phyloP scores from a whole-genome alignment of 2,329 filamentous ascomycete species.

The Trichoderma atroviride region DNA sequence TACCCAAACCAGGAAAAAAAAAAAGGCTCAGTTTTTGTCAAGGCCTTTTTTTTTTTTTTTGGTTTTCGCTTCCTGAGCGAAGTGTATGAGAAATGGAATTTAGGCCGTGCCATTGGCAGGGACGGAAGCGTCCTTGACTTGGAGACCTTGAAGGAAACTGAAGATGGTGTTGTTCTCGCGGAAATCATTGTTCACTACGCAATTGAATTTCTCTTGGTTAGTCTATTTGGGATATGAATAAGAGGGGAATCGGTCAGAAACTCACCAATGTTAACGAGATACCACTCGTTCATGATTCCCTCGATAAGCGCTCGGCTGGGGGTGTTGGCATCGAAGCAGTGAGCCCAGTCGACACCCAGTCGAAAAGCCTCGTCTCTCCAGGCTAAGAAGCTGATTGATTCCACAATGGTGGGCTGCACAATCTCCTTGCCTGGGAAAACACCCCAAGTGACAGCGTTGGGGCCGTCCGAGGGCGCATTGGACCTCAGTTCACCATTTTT shows the following conservation, averaged over 20 bases:
- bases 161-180: slow-evolving; percentile 82
- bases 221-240: background rate
- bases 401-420: slow-evolving; percentile 99
- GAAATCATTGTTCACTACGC: slow-evolving; percentile 95
- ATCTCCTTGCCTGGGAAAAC: slow-evolving; percentile 99
- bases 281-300: slow-evolving; percentile 86
- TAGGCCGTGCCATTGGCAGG: slow-evolving; percentile 10
- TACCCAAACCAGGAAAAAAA: background rate
- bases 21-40: too few species aligned
- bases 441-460: slow-evolving; percentile 99
- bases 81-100: background rate
- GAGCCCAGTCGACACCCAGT: slow-evolving; percentile 89
- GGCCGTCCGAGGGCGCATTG: slow-evolving; percentile 81
- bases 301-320: slow-evolving; percentile 80
- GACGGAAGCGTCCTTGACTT: slow-evolving; percentile 60
- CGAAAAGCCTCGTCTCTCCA: slow-evolving; percentile 99
- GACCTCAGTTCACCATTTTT: slow-evolving; percentile 79
- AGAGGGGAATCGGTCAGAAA: background rate
- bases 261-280: slow-evolving; percentile 89
- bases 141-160: slow-evolving; percentile 77
- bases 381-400: slow-evolving; percentile 94
- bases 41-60: background rate
- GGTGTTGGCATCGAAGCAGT: slow-evolving; percentile 77
- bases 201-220: slow-evolving; percentile 18
- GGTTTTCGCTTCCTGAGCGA: background rate